Conservation (phyloP, 2,329 filamentous ascomycete species). For the Fusarium brevicatenulatum region DNA sequence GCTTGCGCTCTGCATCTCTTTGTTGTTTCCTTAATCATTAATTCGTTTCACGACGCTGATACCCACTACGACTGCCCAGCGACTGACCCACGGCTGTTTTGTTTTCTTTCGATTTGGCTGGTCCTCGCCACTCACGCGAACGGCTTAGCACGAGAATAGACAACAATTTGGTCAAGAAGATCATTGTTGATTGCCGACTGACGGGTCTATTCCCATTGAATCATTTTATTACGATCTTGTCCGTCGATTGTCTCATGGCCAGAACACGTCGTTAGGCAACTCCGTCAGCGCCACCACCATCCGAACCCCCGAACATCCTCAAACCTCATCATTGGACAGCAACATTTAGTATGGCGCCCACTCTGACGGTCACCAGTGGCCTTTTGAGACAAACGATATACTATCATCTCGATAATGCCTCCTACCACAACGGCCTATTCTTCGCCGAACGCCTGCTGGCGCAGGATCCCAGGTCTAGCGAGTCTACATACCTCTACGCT, state of each 20-base stretch:
- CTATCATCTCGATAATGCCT: slow-evolving; percentile 87
- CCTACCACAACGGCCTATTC: slow-evolving; percentile 91
- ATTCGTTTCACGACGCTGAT: slow-evolving; percentile 32
- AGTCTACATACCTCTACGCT: slow-evolving; percentile 84
- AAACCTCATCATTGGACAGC: slow-evolving; percentile 32
- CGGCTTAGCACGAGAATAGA: slow-evolving; percentile 35
- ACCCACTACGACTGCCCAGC: slow-evolving; percentile 26
- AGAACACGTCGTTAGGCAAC: slow-evolving; percentile 40
- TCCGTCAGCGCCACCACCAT: slow-evolving; percentile 27
- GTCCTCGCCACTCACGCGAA: slow-evolving; percentile 41
- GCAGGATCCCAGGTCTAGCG: slow-evolving; percentile 82
- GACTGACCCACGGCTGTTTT: slow-evolving; percentile 39
- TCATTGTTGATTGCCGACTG: slow-evolving; percentile 11
- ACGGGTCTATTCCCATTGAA: slow-evolving; percentile 11
- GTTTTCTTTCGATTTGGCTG: slow-evolving; percentile 43
- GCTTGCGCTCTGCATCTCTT: not conserved
- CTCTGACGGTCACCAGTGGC: slow-evolving; percentile 59
- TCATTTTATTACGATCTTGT: not conserved
- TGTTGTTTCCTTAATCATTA: slow-evolving; percentile 36
- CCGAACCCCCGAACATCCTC: slow-evolving; percentile 14
- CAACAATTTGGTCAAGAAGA: slow-evolving; percentile 14
- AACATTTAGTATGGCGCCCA: slow-evolving; percentile 61
- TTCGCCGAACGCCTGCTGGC: slow-evolving; percentile 87
- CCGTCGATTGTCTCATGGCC: slow-evolving; percentile 42
- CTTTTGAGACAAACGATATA: slow-evolving; percentile 69